Base-by-base conservation (phyloP, 1,284 basidiomycete genomes). In the Ceratobasidium sp. region DNA sequence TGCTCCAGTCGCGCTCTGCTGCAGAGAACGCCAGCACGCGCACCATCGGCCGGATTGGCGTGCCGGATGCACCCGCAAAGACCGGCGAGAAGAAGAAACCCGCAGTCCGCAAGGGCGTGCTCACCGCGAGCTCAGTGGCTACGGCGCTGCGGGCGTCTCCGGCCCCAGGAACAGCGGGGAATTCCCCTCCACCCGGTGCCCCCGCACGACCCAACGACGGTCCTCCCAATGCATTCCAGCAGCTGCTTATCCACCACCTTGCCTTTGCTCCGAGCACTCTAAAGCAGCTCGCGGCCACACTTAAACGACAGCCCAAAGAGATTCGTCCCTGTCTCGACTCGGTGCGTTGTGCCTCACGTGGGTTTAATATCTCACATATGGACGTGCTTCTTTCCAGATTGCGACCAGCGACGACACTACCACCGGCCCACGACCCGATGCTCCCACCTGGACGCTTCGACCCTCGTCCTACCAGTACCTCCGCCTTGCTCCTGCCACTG, bases 241-340 rank as follows among this genome's bases (percentile, higher is more conserved):
- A 34, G 1, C 38, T 65, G 10, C 49, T 65, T 31, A 65, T 65
- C 20, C 62, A 65, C 47, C 62, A 65, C 22, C 50, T 65, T 12
- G 62, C 62, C 15, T 65, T 53, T 22, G 62, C 62, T 13, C 62
- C 62, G 27, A 65, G 42, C 38, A 53, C 62, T 2, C 49, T 65
- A 6, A 49, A 40, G 20, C 34, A 35, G 27, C 62, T 65, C 32
- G 62, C 62, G n/a, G 50, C 35, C 25, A 40, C 62, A 25, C 35
- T 65, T 29, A 65, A 65, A 43, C 62, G 62, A 40, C 62, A 53
- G 62, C 49, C 62, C 38, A 65, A 65, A 40, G 62, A 65, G 49
- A 53, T 65, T 35, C 62, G 62, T 4, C 47, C 47, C n/a, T 65
- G 49, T 29, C 40, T 65, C 4, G 62, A 65, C 62, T 65, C 50